Evolutionary conservation across 345 rosid species (phyloP), one percentile per base, ranked within the genome.

Genomic region (Hevea brasiliensis): DNA sequence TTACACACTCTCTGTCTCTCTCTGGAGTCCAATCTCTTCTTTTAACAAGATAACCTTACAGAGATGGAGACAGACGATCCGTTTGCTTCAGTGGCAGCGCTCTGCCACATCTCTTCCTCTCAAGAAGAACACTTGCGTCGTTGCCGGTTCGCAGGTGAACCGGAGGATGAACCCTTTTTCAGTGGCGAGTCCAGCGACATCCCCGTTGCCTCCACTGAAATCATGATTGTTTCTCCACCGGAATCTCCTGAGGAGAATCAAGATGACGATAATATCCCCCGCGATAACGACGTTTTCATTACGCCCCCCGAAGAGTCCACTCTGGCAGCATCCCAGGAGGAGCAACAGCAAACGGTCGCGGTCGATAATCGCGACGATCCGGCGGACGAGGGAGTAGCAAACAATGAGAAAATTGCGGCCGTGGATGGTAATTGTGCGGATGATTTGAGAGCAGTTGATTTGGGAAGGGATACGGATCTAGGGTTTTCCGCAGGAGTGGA

Each of bases 381-480:
- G 57, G 35, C 62, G 40, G 57, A 12, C 12, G 70, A 50, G 11
- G 18, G 26, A 29, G 45, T 3, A 5, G 55, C 48, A 29, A 7
- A 42, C 27, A 40, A 55, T 27, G 66, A 68, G 20, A 74, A 26
- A 15, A 37, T 26, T 18, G 67, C 15, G 26, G 63, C n/a, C 40
- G 61, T 56, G 61, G 70, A 65, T 57, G 56, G 55, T 18, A 70
- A 24, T 37, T 42, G 29, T 53, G 32, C 7, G 55, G 78, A 44
- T 9, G 63, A 42, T 18, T 66, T 9, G 58, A 61, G 53, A 60
- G 77, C 69, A 29, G 81, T 81, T 32, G 82, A 84, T 73, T 74
- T 84, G 80, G 84, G 83, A 47, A 77, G 79, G 77, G 86, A 83
- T 67, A 74, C 76, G 27, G 85, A 85, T 68, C 11, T 76, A 74